phyloP scores from a whole-genome alignment of 2,329 filamentous ascomycete genomes.

The Pseudocercospora cruenta region DNA sequence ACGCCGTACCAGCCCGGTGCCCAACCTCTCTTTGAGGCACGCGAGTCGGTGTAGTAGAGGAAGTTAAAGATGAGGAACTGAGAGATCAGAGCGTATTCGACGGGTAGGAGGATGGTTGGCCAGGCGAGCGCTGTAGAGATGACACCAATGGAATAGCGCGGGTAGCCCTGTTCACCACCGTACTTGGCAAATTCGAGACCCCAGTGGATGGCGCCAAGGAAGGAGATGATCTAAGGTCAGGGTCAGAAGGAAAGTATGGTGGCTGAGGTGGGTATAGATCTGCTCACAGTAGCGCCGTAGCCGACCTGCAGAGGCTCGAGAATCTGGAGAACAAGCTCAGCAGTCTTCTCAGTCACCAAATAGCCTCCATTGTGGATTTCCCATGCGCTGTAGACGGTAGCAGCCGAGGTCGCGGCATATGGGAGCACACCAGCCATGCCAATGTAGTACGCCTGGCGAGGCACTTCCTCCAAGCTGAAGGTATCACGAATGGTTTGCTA shows the following conservation, averaged over 20 bases:
- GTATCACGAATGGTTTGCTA: constrained; percentile 55
- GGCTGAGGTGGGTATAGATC: neutral
- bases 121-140: constrained; percentile 79
- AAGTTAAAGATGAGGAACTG: constrained; percentile 85
- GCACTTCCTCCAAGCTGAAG: constrained; percentile 51
- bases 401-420: constrained; percentile 80
- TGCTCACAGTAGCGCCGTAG: constrained; percentile 75
- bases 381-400: constrained; percentile 81
- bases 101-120: constrained; percentile 83
- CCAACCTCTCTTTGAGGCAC: constrained; percentile 74
- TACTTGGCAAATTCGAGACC: constrained; percentile 81
- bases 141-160: constrained; percentile 82
- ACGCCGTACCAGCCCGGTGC: constrained; percentile 82
- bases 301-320: constrained; percentile 88
- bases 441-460: constrained; percentile 53
- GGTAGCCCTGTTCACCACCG: constrained; percentile 69
- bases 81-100: constrained; percentile 80
- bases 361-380: constrained; percentile 74
- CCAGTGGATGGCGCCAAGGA: constrained; percentile 93
- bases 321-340: constrained; percentile 70
- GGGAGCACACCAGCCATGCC: constrained; percentile 56
- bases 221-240: constrained; percentile 74
- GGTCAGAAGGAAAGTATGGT: neutral
- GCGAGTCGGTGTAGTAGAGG: constrained; percentile 82
- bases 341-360: constrained; percentile 70